Evolutionary conservation across 2,329 filamentous ascomycete species (phyloP), one percentile per base, ranked within the genome.

Genomic region (Daldinia sp.): DNA sequence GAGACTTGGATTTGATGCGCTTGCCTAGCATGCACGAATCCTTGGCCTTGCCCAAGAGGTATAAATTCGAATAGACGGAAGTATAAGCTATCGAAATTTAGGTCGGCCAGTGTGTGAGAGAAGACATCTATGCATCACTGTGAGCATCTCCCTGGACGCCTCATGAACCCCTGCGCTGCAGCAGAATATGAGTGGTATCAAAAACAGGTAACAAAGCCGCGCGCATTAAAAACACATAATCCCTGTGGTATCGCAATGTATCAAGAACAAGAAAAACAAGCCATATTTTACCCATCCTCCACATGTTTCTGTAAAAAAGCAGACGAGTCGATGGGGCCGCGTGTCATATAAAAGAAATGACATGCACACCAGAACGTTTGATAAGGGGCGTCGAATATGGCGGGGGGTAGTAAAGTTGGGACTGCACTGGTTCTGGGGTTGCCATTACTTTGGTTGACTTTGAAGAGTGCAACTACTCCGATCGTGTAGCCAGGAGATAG

Each of bases 161-260:
- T 51, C 53, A 56, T 59, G 57, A 68, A 68, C 37, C 67, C 65
- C 69, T 68, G 69, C 59, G 48, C 58, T 23, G 59, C 18, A 44
- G 59, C 67, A 70, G 62, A 63, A 30, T 61, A 41, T 68, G 56
- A 71, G 68, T 76, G 75, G 75, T 77, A 77, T 77, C 75, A 76
- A 74, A 71, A 72, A 67, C 67, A 70, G 46, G 46, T 57, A 71
- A 65, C 70, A 69, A 48, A 69, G 63, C 71, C 69, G 56, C 65
- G 66, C 54, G 66, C 50, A 71, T 41, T 69, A 70, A 72, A 62
- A 65, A 69, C 44, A 65, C 66, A 60, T 63, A 69, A 65, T 65
- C 64, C 67, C 69, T 60, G 62, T 73, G 67, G 72, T 73, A 74
- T 74, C 71, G 69, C 69, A 62, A 67, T 76, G 76, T 75, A 75